A percentile compares a stretch with the other conserved stretches of the same genome.
phyloP scores from a whole-genome alignment of 1,284 basidiomycete genomes.

The Inonotus obliquus region DNA sequence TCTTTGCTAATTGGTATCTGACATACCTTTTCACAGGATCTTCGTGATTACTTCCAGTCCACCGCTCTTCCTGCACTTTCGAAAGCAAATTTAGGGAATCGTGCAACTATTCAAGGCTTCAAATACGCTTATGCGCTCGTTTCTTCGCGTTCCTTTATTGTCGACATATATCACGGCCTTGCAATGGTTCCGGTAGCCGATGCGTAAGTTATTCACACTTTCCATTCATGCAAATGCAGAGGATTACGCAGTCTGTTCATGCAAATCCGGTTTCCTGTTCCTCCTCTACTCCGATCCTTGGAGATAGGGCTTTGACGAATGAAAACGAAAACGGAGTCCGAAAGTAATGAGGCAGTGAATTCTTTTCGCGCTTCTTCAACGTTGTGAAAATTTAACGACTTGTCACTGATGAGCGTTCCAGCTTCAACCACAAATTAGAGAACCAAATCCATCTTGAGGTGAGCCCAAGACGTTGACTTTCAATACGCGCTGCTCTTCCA shows the following conservation, averaged over 20 bases:
- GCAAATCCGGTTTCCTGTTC: not conserved
- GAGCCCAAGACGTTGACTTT: constrained; percentile 21
- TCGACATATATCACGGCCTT: constrained; percentile 82
- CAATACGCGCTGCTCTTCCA: not conserved
- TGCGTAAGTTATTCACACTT: constrained; percentile 45
- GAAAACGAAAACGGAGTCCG: not conserved
- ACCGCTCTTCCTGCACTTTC: constrained; percentile 36
- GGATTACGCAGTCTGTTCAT: not conserved
- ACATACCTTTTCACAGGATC: constrained; percentile 35
- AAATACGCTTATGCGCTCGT: constrained; percentile 75
- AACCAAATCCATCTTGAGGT: constrained; percentile 80
- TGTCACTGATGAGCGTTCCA: constrained; percentile 26
- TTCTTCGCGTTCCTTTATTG: constrained; percentile 81
- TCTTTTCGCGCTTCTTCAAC: not conserved
- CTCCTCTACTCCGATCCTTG: too few relatives aligned
- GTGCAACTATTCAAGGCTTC: constrained; percentile 47
- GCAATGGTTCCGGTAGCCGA: constrained; percentile 90
- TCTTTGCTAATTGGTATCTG: constrained; percentile 7
- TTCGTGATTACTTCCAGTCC: constrained; percentile 43
- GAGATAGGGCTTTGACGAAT: not conserved
- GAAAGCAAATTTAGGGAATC: constrained; percentile 20
- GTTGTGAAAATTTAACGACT: not conserved
- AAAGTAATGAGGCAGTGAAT: not conserved
- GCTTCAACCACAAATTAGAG: constrained; percentile 78
- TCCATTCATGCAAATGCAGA: not conserved